Evolutionary conservation across 306 rosid species (phyloP), one percentile per base, ranked within the genome.

Genomic region (Cyamopsis tetragonoloba): DNA sequence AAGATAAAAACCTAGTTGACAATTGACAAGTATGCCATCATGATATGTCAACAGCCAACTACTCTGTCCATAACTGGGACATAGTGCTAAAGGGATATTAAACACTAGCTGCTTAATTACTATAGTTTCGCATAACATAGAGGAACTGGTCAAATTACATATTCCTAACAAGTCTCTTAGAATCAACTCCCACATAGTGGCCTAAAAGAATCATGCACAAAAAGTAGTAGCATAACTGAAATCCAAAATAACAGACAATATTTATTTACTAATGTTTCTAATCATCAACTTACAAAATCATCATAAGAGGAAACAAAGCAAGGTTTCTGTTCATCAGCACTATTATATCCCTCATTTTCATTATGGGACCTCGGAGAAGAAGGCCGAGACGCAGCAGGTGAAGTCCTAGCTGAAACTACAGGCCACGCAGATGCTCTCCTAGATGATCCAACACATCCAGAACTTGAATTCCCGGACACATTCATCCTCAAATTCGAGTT

Each of bases 301-400:
- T 70, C 83, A 66, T 88, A 93, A 46, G 95, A 84, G 32, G 95
- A 86, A 22, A 75, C 91, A 49, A 62, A 77, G 79, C 90, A 82
- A 6, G 97, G 86, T 58, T 77, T 84, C 64, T 93, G 99, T 75
- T 93, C 97, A 42, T 93, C 99, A 1, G 99, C 88, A 51, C 99
- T 93, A 65, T 93, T 93, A 74, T 93, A 93, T 26, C 97, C 99
- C 76, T 93, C 99, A n/a, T 62, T 81, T 83, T 93, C 99, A 80
- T 66, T 89, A 66, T 84, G 97, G 26, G 96, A 81, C 82, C 91
- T 77, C 50, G 99, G 97, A 49, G 99, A 93, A 37, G 97, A 81
- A 67, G 97, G 96, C 11, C 86, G 84, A 41, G 99, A 93, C 10
- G 79, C 88, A 51, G 82, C 84, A 41, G 96, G 90, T 0, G 96